Evolutionary conservation across 345 rosid species (phyloP), one percentile per base, ranked within the genome.

Genomic region (Geranium rotundifolium): DNA sequence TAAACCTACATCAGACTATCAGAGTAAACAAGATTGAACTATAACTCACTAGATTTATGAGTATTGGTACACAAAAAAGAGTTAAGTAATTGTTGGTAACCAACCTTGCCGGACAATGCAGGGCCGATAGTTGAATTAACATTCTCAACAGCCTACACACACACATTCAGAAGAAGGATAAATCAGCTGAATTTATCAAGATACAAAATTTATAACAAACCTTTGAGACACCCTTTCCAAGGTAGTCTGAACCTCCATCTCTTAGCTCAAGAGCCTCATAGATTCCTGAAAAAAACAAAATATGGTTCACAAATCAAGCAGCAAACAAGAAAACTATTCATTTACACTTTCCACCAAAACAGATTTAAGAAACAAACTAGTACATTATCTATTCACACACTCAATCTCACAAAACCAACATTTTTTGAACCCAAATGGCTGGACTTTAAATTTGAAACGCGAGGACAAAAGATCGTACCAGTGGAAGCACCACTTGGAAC

Each of bases 401-500:
- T 23, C 27, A 23, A 23, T 23, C 27, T 23, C 27, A 34, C 0
- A 8, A 4, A 34, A 34, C 10, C 7, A 34, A 34, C 3, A 5
- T 34, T 23, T 23, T 23, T 23, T 23, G 1, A 23, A 23, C 6
- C 10, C 41, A 34, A 34, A 4, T 8, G 10, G 7, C 0, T 34
- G 41, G 6, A 34, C 3, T 57, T 1, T 1, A 17, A 4, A 31
- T 1, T 15, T 41, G 4, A 20, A 16, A 20, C 15, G 17, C 9
- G 30, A 12, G 2, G 4, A 0, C 6, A 4, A 49, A 0, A 1
- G 5, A 52, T 67, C 72, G 56, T 84, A 92, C 98, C 98, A 20
- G 96, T 89, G 69, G 98, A 92, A 72, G 98, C 98, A 63, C 97
- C 98, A 70, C 98, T 92, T 0, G 98, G 96, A 54, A 92, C 98